Evolutionary conservation across 495 filamentous ascomycete species (phyloP).

Genomic region (Tuber magnatum): DNA sequence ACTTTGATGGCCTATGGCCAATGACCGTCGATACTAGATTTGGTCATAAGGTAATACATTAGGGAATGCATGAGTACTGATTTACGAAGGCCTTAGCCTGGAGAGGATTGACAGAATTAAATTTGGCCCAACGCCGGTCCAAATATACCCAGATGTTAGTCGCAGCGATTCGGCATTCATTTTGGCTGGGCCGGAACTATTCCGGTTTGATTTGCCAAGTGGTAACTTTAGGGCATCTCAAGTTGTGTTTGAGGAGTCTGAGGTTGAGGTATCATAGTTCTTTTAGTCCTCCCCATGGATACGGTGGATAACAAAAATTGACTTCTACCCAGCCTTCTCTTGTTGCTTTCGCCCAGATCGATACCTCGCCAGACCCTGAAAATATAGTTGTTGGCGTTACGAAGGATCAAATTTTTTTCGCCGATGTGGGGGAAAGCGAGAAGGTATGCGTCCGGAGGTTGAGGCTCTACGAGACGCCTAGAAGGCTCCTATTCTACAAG

Average conservation of each 20-base stretch:
- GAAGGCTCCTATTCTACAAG: constrained; percentile 37
- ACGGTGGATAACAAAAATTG: neutral
- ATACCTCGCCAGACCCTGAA: constrained; percentile 33
- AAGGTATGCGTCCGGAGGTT: constrained; percentile 40
- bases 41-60: constrained; percentile 3
- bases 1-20: constrained; percentile 38
- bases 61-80: constrained; percentile 3
- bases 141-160: constrained; percentile 31
- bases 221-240: constrained; percentile 35
- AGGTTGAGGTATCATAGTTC: constrained; percentile 32
- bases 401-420: constrained; percentile 39
- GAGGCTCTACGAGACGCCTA: constrained; percentile 37
- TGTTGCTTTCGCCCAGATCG: constrained; percentile 35
- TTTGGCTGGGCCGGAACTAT: constrained; percentile 39
- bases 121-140: constrained; percentile 40
- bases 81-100: constrained; percentile 41
- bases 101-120: constrained; percentile 54
- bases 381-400: constrained; percentile 38
- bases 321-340: constrained; percentile 29
- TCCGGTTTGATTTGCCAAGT: constrained; percentile 38
- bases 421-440: constrained; percentile 36
- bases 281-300: neutral
- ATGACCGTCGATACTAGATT: constrained; percentile 2
- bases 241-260: constrained; percentile 37
- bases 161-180: constrained; percentile 37